These are phyloP conservation scores for Fonsecaea multimorphosa DNA, from an alignment of 2,329 filamentous ascomycete species.

Conservation along the genomic window DNA sequence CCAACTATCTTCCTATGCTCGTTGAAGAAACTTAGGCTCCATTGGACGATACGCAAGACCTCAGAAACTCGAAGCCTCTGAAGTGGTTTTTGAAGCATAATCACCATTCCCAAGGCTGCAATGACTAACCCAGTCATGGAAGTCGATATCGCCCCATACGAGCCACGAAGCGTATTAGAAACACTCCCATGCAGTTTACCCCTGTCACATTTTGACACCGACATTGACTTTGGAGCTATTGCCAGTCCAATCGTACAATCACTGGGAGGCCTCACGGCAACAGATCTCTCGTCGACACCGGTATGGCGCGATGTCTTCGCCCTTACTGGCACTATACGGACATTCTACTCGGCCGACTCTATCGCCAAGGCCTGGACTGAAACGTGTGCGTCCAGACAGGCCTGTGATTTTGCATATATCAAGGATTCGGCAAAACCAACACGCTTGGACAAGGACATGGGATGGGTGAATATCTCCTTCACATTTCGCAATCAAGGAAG, in stretches of 20 bases:
- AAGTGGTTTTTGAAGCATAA: background rate
- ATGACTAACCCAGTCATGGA: slow-evolving; percentile 4
- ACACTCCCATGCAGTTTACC: slow-evolving; percentile 26
- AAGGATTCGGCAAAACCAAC: slow-evolving; percentile 11
- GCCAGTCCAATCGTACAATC: slow-evolving; percentile 14
- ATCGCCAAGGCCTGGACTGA: slow-evolving; percentile 38
- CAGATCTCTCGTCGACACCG: slow-evolving; percentile 16
- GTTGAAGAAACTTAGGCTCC: background rate
- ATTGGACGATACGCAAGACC: background rate
- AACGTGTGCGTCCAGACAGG: slow-evolving; percentile 14
- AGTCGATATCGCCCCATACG: slow-evolving; percentile 17
- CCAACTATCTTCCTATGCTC: background rate
- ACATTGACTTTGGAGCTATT: slow-evolving; percentile 20
- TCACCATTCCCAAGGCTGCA: background rate
- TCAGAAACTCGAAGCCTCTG: background rate
- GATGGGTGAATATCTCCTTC: slow-evolving; percentile 29
- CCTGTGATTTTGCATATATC: slow-evolving; percentile 15
- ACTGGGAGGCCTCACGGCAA: slow-evolving; percentile 4
- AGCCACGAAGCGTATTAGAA: slow-evolving; percentile 22
- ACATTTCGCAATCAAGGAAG: slow-evolving; percentile 16
- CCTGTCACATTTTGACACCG: slow-evolving; percentile 12
- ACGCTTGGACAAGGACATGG: slow-evolving; percentile 21
- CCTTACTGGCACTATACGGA: slow-evolving; percentile 40
- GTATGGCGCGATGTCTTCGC: slow-evolving; percentile 42
- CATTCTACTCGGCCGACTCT: slow-evolving; percentile 35